Base-by-base conservation (phyloP, 176 grass and related monocot species). In the Zea luxurians region DNA sequence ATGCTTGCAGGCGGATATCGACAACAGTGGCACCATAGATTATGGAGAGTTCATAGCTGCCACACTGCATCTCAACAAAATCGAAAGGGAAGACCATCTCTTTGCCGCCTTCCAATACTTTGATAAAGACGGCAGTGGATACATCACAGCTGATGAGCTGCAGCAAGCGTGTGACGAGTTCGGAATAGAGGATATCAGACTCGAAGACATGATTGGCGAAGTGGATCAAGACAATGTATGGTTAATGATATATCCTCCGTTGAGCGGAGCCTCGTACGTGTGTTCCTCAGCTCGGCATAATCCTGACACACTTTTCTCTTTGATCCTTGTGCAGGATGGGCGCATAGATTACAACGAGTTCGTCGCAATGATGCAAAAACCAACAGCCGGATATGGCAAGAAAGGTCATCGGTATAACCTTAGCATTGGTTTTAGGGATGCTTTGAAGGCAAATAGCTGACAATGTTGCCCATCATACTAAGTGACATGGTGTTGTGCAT, bases 31-130 rank as follows among this genome's bases (percentile, higher is more conserved):
- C 3, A 91, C 89, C 48, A 88, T 91, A 27, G 86, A 91, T n/a
- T 91, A 91, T 4, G 89, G 89, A 27, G 89, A 91, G 64, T 91
- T 91, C 79, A 84, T 91, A 66, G 89, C 89, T 42, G 89, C 89
- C 5, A 91, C 89, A 40, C 66, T 91, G 50, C 89, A 91, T 69
- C 75, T 91, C 50, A 91, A 88, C 79, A 91, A 91, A 65, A 76
- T 91, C 7, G 89, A 91, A 48, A 91, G 18, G 78, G 86, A 88
- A 38, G 89, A 88, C 45, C 86, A 91, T 66, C 77, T 88, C 0
- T 91, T 85, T 61, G 89, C 89, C 0, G 86, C 89, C 20, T 91
- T 91, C 74, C 80, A 87, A 47, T 91, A 88, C 62, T 91, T 91
- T 4, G 82, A 91, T 79, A 91, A 91, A 74, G 89, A 91, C 61